Evolutionary conservation across 2,329 filamentous ascomycete species (phyloP).

Genomic region (Colletotrichum sp.): DNA sequence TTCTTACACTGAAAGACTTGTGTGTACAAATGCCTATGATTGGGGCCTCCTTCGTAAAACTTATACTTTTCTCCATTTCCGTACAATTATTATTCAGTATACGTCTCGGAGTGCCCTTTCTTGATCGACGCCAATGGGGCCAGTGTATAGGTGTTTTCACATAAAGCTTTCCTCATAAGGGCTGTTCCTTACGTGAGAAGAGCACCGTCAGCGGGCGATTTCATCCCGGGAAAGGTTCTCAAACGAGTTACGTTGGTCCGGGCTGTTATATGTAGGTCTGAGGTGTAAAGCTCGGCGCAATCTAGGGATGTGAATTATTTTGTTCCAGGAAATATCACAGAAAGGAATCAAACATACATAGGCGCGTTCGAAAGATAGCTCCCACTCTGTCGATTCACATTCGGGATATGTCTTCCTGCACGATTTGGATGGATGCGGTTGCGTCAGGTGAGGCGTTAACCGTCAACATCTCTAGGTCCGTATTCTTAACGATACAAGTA

Average conservation of each 20-base stretch:
- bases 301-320: background rate
- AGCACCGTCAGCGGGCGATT: background rate
- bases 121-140: background rate
- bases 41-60: background rate
- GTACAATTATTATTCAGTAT: background rate
- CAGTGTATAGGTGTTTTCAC: background rate
- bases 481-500: background rate
- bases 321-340: background rate
- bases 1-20: background rate
- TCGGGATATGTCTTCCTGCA: background rate
- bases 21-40: background rate
- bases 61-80: background rate
- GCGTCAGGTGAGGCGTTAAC: background rate
- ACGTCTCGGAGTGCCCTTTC: background rate
- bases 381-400: background rate
- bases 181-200: background rate
- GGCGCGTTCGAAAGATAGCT: background rate
- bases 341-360: background rate
- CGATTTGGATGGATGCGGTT: background rate
- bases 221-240: background rate
- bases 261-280: background rate
- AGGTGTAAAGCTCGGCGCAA: background rate
- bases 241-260: background rate
- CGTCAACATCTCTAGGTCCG: background rate
- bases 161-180: background rate